Conservation (phyloP, 2,329 filamentous ascomycete species). For the Ceratocystis papillata region DNA sequence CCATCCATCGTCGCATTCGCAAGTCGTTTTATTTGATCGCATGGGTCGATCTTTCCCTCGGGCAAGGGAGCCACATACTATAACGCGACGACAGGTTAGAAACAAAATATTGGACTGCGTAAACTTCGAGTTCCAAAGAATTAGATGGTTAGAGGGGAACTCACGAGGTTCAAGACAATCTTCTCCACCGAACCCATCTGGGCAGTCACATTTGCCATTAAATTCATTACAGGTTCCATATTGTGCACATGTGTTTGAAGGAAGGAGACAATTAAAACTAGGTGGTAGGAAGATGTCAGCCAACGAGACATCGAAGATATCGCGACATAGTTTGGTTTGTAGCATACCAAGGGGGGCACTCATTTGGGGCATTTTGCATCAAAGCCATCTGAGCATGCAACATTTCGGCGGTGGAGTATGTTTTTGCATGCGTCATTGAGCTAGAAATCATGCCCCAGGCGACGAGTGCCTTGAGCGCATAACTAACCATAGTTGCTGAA, state of each 20-base stretch:
- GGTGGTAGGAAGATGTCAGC: constrained; percentile 25
- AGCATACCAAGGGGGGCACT: constrained; percentile 65
- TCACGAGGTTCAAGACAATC: constrained; percentile 76
- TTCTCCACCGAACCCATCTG: constrained; percentile 83
- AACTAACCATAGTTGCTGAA: neutral
- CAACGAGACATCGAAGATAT: neutral
- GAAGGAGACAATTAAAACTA: constrained; percentile 96
- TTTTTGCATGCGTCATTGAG: constrained; percentile 33
- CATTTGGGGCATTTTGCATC: constrained; percentile 60
- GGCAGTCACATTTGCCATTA: constrained; percentile 87
- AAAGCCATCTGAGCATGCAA: constrained; percentile 57
- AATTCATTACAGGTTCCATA: constrained; percentile 80
- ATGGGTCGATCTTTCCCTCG: constrained; percentile 69
- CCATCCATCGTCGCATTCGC: constrained; percentile 89
- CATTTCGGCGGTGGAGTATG: constrained; percentile 51
- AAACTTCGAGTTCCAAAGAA: neutral
- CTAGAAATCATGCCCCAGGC: neutral
- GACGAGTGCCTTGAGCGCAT: constrained; percentile 3
- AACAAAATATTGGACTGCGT: neutral
- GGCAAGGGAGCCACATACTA: constrained; percentile 75
- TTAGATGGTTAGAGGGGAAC: constrained; percentile 27
- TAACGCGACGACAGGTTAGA: constrained; percentile 14
- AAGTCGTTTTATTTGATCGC: constrained; percentile 53
- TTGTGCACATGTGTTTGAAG: constrained; percentile 82
- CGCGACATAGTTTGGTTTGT: neutral